Evolutionary conservation across 257 asterid genomes (phyloP).

Genomic region (Salvia hispanica): DNA sequence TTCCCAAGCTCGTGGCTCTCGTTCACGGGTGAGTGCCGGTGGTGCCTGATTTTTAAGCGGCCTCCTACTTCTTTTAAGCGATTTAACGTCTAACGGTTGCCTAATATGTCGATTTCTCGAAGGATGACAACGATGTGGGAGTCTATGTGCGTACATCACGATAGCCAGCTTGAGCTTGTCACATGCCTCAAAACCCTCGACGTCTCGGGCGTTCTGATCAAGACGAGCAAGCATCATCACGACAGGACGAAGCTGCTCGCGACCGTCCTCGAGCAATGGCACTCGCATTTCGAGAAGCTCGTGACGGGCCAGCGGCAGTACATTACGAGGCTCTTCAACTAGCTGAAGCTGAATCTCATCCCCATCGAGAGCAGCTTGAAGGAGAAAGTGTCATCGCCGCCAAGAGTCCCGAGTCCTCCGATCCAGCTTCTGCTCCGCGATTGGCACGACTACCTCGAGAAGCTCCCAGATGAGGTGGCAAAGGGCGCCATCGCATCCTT

Average conservation of each 20-base stretch:
- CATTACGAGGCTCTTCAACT: conserved; percentile 60
- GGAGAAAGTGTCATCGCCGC: conserved; percentile 75
- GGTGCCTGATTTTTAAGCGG: neutral
- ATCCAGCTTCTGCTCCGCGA: conserved; percentile 74
- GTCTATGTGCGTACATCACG: conserved; percentile 70
- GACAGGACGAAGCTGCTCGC: conserved; percentile 79
- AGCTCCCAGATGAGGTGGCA: conserved; percentile 89
- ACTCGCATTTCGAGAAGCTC: conserved; percentile 72
- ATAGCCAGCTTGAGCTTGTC: conserved; percentile 64
- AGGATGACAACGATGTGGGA: conserved; percentile 98
- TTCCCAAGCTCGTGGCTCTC: conserved; percentile 80
- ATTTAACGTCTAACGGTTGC: neutral
- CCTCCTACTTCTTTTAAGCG: neutral
- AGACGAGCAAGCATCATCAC: conserved; percentile 80
- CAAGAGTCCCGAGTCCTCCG: conserved; percentile 58
- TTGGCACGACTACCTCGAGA: conserved; percentile 87
- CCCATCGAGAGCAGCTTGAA: conserved; percentile 82
- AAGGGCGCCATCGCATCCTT: conserved; percentile 76
- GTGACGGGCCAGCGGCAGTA: conserved; percentile 65
- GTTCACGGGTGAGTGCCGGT: conserved; percentile 66
- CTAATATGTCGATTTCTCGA: conserved; percentile 22
- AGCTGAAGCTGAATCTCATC: conserved; percentile 83
- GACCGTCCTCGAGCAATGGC: conserved; percentile 70
- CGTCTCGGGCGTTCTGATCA: conserved; percentile 57
- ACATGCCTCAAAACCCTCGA: conserved; percentile 71